phyloP scores from a whole-genome alignment of 495 filamentous ascomycete species.

The Chaetomium cochliodes region DNA sequence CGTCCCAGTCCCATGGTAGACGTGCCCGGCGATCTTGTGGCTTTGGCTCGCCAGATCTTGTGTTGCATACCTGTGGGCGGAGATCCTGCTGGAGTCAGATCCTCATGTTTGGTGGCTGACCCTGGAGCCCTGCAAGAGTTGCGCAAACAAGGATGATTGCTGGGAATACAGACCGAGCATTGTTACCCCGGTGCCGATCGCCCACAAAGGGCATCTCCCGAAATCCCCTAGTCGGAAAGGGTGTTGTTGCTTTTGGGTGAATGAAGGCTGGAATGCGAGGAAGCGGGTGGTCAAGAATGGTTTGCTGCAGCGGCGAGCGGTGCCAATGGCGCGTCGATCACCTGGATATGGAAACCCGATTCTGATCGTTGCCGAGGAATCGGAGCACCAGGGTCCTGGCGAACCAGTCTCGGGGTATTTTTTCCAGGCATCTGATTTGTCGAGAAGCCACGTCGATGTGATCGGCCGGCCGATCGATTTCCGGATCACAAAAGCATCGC shows the following conservation, averaged over 20 bases:
- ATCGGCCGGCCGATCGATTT: constrained; percentile 1
- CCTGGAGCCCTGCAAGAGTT: no score
- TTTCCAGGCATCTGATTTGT: background rate
- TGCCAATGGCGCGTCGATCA: constrained; percentile 2
- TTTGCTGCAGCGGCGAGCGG: background rate
- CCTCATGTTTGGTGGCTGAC: constrained; percentile 1
- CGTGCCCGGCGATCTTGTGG: constrained; percentile 7
- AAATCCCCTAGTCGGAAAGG: background rate
- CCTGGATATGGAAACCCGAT: background rate
- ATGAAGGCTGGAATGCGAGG: background rate
- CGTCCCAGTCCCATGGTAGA: constrained; percentile 14
- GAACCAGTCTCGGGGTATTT: background rate
- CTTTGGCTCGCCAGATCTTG: constrained; percentile 15
- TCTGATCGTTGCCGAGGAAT: background rate
- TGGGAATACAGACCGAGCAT: background rate
- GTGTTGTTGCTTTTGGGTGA: constrained; percentile 11
- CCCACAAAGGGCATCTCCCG: background rate
- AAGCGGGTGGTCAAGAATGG: background rate
- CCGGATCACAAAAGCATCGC: background rate
- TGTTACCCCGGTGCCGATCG: constrained; percentile 8
- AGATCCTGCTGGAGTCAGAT: constrained; percentile 11
- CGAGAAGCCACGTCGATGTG: background rate
- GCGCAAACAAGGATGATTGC: background rate
- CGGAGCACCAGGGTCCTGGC: background rate
- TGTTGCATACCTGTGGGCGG: constrained; percentile 13